Percentiles rank a stretch among this genome's conserved stretches.
phyloP scores from a whole-genome alignment of 2,329 filamentous ascomycete species.

The Stagonosporopsis tanaceti region DNA sequence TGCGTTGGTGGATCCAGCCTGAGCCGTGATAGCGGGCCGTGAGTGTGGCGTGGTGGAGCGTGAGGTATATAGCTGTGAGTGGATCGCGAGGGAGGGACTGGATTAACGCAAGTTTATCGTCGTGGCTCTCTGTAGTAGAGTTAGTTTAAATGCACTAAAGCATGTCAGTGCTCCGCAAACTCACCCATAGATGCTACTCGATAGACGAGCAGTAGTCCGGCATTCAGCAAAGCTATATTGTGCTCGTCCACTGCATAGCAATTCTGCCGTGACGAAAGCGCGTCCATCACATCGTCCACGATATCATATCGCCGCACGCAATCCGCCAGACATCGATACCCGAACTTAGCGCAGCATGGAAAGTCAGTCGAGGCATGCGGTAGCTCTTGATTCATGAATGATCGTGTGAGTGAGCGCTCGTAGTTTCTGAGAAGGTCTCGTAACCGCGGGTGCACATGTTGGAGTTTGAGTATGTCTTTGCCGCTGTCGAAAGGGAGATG shows the following conservation, averaged over 20 bases:
- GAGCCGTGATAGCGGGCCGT: slow-evolving; percentile 43
- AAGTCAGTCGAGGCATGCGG: slow-evolving; percentile 42
- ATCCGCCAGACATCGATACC: slow-evolving; percentile 35
- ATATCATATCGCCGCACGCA: slow-evolving; percentile 43
- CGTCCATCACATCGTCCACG: slow-evolving; percentile 43
- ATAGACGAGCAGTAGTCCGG: slow-evolving; percentile 40
- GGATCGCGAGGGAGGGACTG: slow-evolving; percentile 35
- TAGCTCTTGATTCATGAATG: slow-evolving; percentile 36
- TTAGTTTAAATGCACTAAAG: slow-evolving; percentile 4
- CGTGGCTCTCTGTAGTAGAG: slow-evolving; percentile 21
- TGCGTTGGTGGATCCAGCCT: slow-evolving; percentile 43
- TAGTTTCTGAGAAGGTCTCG: slow-evolving; percentile 31
- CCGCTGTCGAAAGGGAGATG: slow-evolving; percentile 37
- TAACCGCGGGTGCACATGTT: slow-evolving; percentile 30
- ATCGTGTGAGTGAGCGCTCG: slow-evolving; percentile 35
- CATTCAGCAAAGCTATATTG: slow-evolving; percentile 37
- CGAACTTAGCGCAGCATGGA: slow-evolving; percentile 18
- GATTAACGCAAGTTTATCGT: slow-evolving; percentile 30
- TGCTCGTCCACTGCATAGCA: slow-evolving; percentile 34
- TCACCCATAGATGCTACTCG: slow-evolving; percentile 29
- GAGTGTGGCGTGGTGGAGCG: slow-evolving; percentile 36
- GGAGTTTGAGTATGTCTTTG: slow-evolving; percentile 27
- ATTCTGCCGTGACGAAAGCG: slow-evolving; percentile 37
- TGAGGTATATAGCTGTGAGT: slow-evolving; percentile 38
- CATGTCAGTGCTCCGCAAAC: neutral